Percentiles rank a stretch among this genome's conserved stretches.
Evolutionary conservation across 2,329 filamentous ascomycete genomes (phyloP).

Genomic region (Thelonectria rubi): DNA sequence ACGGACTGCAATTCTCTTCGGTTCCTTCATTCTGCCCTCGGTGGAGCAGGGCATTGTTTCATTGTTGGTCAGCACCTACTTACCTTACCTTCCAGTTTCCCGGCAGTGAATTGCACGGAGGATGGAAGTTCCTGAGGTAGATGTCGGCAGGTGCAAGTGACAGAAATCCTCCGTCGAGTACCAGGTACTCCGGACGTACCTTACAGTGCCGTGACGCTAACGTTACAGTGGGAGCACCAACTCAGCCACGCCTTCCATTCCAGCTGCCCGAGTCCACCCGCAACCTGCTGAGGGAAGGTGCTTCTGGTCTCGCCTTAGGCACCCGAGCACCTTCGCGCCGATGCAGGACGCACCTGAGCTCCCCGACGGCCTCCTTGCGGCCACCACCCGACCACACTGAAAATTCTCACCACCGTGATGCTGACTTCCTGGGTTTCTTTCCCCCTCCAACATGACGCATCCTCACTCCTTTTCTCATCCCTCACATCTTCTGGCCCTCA

Average conservation of each 20-base stretch:
- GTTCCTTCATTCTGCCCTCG: background rate
- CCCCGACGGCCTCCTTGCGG: background rate
- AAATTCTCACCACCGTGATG: background rate
- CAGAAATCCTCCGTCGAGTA: conserved; percentile 2
- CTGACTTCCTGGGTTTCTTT: conserved; percentile 12
- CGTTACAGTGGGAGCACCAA: conserved; percentile 15
- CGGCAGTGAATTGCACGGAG: background rate
- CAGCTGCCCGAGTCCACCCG: conserved; percentile 21
- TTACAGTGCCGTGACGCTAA: conserved; percentile 10
- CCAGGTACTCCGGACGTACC: background rate
- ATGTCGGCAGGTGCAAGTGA: conserved; percentile 20
- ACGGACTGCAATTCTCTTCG: background rate
- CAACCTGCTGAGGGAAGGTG: background rate
- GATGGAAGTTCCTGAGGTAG: background rate
- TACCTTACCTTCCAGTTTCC: background rate
- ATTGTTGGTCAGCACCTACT: conserved; percentile 4
- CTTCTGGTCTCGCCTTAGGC: too few species aligned
- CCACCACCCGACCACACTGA: background rate
- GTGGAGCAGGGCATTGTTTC: background rate
- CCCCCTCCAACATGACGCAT: conserved; percentile 10
- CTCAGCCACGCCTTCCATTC: background rate
- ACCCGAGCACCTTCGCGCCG: too few species aligned
- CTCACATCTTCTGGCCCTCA: conserved; percentile 11
- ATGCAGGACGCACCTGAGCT: background rate
- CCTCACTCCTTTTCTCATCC: background rate